Evolutionary conservation across 1,139 yeast genomes (phyloP), one percentile per base, ranked within the genome.

Genomic region (Magnusiomyces starmeri): DNA sequence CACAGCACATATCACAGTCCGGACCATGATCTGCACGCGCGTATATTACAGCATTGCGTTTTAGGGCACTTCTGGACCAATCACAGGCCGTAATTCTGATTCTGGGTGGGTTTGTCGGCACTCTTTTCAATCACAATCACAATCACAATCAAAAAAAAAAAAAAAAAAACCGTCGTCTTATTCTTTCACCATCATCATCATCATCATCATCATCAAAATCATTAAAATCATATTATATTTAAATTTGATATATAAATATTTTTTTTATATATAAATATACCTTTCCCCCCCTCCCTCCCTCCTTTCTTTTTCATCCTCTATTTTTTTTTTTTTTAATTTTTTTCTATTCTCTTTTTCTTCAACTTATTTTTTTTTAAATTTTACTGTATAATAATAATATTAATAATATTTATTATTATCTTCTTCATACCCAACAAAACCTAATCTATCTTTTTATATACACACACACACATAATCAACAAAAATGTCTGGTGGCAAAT

Each of bases 401-500:
- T 45, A 51, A 7, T 34, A 18, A 32, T 22, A 25, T n/a, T 26
- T 45, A 44, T 42, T 21, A 21, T 24, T 24, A 14, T n/a, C n/a
- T 14, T 12, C 25, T 22, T 18, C 21, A 18, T 26, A 8, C 37
- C 37, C 49, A 21, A 43, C 22, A 46, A n/a, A n/a, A n/a, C n/a
- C n/a, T n/a, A n/a, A 40, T 32, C 37, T 24, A 39, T 40, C 35
- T 22, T 25, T n/a, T n/a, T n/a, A n/a, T n/a, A n/a, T n/a, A n/a
- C 25, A 21, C 26, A 51, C 39, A 40, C n/a, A 43, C 44, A 47
- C 41, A 54, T 32, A 43, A 51, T 52, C 34, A 42, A 50, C 54
- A 60, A 77, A 54, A 80, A 89, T 88, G 96, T 86, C 97, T 72
- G 96, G 96, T 74, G 97, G 97, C 75, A 90, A 90, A 84, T 71